Evolutionary conservation across 1,139 yeast species (phyloP).

Genomic region (Taphrina flavorubra): DNA sequence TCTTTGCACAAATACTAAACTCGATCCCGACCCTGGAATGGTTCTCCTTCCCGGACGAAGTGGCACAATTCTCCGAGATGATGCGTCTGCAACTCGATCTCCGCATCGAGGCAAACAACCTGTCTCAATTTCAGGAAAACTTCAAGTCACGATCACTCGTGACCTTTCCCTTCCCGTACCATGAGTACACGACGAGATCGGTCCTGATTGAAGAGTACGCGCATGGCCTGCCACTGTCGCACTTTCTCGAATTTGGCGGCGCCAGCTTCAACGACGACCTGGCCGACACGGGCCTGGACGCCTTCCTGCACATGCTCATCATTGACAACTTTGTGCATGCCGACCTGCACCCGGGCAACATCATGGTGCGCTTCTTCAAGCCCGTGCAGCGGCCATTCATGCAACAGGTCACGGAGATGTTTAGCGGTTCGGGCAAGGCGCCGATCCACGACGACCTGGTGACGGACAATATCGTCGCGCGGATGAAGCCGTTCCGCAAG

Average conservation of each 20-base stretch:
- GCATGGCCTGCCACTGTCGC: conserved; percentile 80
- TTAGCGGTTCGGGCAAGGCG: conserved; percentile 44
- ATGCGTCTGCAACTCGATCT: conserved; percentile 90
- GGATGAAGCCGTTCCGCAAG: conserved; percentile 32
- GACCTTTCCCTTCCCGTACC: conserved; percentile 79
- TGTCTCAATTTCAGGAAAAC: conserved; percentile 69
- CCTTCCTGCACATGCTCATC: conserved; percentile 89
- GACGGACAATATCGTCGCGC: conserved; percentile 46
- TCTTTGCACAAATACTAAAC: conserved; percentile 74
- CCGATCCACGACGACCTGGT: conserved; percentile 47
- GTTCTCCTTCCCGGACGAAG: conserved; percentile 94
- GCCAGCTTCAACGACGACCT: conserved; percentile 67
- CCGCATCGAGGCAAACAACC: conserved; percentile 83
- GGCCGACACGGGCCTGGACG: conserved; percentile 86
- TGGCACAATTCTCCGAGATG: conserved; percentile 79
- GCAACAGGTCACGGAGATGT: conserved; percentile 30
- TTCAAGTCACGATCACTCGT: conserved; percentile 66
- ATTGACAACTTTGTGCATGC: conserved; percentile 94
- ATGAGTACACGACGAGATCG: conserved; percentile 66
- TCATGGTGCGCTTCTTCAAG: conserved; percentile 76
- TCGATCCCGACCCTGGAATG: conserved; percentile 93
- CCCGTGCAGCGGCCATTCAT: conserved; percentile 41
- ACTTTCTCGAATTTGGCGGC: conserved; percentile 57
- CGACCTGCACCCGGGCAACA: conserved; percentile 95
- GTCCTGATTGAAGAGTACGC: conserved; percentile 87